phyloP scores from a whole-genome alignment of 2,329 filamentous ascomycete species.

The Cladophialophora bantiana region DNA sequence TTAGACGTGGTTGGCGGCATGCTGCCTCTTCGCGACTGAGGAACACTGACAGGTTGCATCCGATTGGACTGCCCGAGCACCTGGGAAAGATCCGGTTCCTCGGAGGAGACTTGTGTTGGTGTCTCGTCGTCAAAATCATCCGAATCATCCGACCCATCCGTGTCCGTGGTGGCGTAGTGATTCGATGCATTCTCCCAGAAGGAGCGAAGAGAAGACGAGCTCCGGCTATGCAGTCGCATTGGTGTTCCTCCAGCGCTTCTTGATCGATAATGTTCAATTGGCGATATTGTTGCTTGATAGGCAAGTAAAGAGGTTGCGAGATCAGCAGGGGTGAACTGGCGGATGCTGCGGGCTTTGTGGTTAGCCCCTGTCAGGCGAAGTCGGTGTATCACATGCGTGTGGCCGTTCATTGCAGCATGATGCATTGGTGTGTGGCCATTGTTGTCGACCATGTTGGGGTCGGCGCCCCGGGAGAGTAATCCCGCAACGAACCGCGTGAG shows the following conservation, averaged over 20 bases:
- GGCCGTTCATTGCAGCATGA: slow-evolving; percentile 77
- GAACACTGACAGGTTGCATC: slow-evolving; percentile 16
- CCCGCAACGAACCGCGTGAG: slow-evolving; percentile 78
- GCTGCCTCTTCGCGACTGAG: slow-evolving; percentile 36
- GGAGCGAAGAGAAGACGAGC: slow-evolving; percentile 70
- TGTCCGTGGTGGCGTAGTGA: slow-evolving; percentile 47
- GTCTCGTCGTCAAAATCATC: slow-evolving; percentile 46
- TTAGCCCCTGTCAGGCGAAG: slow-evolving; percentile 77
- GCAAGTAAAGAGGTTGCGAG: slow-evolving; percentile 71
- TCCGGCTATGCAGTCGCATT: slow-evolving; percentile 66
- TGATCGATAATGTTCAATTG: slow-evolving; percentile 69
- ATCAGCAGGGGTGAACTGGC: slow-evolving; percentile 74
- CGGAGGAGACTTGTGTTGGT: slow-evolving; percentile 18
- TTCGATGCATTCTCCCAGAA: slow-evolving; percentile 66
- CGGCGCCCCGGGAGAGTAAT: slow-evolving; percentile 77
- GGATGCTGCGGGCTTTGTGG: slow-evolving; percentile 71
- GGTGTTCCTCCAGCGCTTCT: slow-evolving; percentile 67
- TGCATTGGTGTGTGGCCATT: slow-evolving; percentile 84
- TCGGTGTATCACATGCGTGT: slow-evolving; percentile 76
- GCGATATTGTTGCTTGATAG: slow-evolving; percentile 67
- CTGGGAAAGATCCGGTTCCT: slow-evolving; percentile 19
- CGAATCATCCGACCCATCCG: slow-evolving; percentile 54
- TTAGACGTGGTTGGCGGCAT: slow-evolving; percentile 21
- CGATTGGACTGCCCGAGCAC: slow-evolving; percentile 9
- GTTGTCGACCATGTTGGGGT: slow-evolving; percentile 75